These are phyloP conservation scores for Coprinopsis sp. DNA, from an alignment of 768 basidiomycete genomes.

Conservation along the genomic window DNA sequence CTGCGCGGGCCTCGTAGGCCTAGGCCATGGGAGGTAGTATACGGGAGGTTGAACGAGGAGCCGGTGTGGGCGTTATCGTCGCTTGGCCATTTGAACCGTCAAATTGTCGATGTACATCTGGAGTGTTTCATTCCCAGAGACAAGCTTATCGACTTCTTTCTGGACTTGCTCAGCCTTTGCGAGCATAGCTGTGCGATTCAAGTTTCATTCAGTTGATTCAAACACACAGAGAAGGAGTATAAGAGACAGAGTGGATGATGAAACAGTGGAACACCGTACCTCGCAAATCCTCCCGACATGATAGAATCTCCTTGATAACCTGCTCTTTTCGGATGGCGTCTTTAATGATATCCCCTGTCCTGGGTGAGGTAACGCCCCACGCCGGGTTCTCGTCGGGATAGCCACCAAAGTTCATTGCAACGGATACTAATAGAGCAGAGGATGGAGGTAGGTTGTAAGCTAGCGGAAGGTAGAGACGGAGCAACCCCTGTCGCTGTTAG, in stretches of 20 bases:
- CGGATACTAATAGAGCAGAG: too few relatives aligned
- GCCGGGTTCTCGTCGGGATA: slow-evolving; percentile 38
- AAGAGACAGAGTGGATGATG: neutral
- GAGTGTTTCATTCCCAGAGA: slow-evolving; percentile 74
- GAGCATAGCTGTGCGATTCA: slow-evolving; percentile 53
- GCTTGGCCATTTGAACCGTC: slow-evolving; percentile 81
- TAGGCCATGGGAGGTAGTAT: too few relatives aligned
- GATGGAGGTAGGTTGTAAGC: too few relatives aligned
- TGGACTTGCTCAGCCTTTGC: slow-evolving; percentile 65
- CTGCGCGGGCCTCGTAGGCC: too few relatives aligned
- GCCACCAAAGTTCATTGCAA: slow-evolving; percentile 49
- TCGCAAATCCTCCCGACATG: slow-evolving; percentile 73
- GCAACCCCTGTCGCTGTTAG: too few relatives aligned
- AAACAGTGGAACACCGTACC: slow-evolving; percentile 35
- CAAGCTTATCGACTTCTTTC: slow-evolving; percentile 74
- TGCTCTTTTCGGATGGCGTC: slow-evolving; percentile 77
- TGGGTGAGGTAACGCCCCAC: slow-evolving; percentile 46
- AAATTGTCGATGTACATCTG: slow-evolving; percentile 90
- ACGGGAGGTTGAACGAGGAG: too few relatives aligned
- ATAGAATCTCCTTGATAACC: slow-evolving; percentile 73
- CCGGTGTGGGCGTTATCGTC: slow-evolving; percentile 38
- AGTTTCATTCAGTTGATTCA: slow-evolving; percentile 1
- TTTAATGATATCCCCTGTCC: slow-evolving; percentile 56
- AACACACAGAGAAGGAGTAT: too few relatives aligned
- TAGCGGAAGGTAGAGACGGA: too few relatives aligned